Evolutionary conservation across 345 rosid genomes (phyloP).

Genomic region (Gossypium anomalum): DNA sequence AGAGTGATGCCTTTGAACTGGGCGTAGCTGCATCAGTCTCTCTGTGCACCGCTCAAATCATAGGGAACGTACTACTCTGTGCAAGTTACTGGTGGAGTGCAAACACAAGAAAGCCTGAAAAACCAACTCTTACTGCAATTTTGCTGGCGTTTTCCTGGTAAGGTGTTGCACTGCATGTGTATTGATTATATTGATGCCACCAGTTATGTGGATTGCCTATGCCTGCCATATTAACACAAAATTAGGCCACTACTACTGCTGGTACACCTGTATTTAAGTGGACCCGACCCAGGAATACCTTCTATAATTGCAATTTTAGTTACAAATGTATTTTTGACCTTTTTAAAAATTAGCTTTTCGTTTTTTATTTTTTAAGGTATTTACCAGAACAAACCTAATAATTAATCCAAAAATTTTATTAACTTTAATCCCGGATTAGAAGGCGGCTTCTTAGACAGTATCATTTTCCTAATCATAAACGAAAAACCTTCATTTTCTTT

Average conservation of each 20-base stretch:
- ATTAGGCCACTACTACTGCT: neutral
- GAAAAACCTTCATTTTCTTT: too few relatives aligned
- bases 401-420: too few relatives aligned
- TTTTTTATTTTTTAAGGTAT: too few relatives aligned
- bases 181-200: neutral
- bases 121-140: conserved; percentile 19
- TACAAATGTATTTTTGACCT: too few relatives aligned
- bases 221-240: neutral
- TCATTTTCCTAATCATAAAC: too few relatives aligned
- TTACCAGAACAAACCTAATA: rapidly evolving
- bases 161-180: neutral
- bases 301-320: too few relatives aligned
- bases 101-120: conserved; percentile 23
- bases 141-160: conserved; percentile 67
- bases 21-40: conserved; percentile 53
- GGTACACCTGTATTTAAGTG: neutral
- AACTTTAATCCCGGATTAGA: too few relatives aligned
- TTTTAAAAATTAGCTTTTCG: too few relatives aligned
- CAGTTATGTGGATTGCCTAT: neutral
- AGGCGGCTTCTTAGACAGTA: too few relatives aligned
- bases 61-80: conserved; percentile 46
- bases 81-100: conserved; percentile 22
- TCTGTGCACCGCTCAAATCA: conserved; percentile 44
- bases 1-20: conserved; percentile 40
- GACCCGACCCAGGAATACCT: too few relatives aligned